Conservation (phyloP, 2,329 filamentous ascomycete species). For the Lachnellula arida region DNA sequence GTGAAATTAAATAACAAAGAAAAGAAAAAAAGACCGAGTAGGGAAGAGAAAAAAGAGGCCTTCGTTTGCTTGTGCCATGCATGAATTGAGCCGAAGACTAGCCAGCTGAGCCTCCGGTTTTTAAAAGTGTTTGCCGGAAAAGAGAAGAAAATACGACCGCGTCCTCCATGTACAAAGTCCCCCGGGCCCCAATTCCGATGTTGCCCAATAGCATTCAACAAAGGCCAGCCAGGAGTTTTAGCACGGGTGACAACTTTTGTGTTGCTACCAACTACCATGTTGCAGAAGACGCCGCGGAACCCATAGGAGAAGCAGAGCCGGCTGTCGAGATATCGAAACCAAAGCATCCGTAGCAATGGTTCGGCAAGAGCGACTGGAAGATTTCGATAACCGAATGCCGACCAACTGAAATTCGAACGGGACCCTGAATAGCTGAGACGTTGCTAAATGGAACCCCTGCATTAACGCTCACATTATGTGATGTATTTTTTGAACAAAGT, state of each 20-base stretch:
- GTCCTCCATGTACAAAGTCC: conserved; percentile 1
- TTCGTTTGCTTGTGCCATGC: not conserved
- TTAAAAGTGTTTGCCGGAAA: not conserved
- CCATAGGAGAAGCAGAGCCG: too few relatives aligned
- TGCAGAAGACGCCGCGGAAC: too few relatives aligned
- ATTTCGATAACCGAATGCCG: too few relatives aligned
- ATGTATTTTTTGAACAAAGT: too few relatives aligned
- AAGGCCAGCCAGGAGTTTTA: not conserved
- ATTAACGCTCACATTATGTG: too few relatives aligned
- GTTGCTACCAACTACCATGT: not conserved
- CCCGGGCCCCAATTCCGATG: not conserved
- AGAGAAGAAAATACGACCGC: not conserved
- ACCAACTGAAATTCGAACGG: too few relatives aligned
- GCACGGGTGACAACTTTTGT: not conserved
- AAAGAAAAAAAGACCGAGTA: conserved; percentile 4
- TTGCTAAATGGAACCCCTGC: too few relatives aligned
- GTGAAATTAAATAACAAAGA: not conserved
- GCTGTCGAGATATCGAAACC: too few relatives aligned
- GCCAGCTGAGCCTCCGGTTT: conserved; percentile 11
- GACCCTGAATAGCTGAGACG: too few relatives aligned
- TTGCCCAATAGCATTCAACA: not conserved
- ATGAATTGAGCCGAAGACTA: not conserved
- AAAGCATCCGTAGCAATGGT: too few relatives aligned
- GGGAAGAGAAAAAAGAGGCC: conserved; percentile 10
- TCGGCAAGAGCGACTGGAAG: too few relatives aligned